Percentiles rank a stretch among this genome's conserved stretches.
phyloP scores from a whole-genome alignment of 2,329 filamentous ascomycete genomes.

The Xylaria sp. region DNA sequence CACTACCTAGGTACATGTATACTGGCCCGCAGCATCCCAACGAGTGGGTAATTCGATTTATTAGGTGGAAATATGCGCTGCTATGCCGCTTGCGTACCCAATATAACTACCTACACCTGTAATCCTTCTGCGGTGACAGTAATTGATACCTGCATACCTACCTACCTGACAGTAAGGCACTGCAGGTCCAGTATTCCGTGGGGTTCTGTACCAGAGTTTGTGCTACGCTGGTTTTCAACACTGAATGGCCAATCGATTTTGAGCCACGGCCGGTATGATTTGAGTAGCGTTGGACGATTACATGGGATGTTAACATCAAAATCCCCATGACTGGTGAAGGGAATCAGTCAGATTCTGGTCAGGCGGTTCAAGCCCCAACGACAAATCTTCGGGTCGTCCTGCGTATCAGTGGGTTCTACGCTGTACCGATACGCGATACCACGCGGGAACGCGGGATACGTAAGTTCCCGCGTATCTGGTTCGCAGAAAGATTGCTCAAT shows the following conservation, averaged over 20 bases:
- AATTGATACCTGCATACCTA: background rate
- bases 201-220: constrained; percentile 19
- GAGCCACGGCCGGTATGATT: constrained; percentile 2
- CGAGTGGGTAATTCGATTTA: background rate
- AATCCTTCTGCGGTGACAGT: no score
- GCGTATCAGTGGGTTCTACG: background rate
- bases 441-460: constrained; percentile 2
- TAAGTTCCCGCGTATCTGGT: constrained; percentile 7
- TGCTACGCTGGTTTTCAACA: background rate
- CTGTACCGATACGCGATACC: background rate
- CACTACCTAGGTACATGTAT: background rate
- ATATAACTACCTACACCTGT: background rate
- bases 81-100: background rate
- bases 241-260: constrained; percentile 24
- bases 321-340: background rate
- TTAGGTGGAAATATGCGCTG: background rate
- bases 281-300: constrained; percentile 17
- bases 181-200: constrained; percentile 29
- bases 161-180: background rate
- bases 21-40: background rate
- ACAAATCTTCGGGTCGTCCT: background rate
- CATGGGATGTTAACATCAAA: background rate
- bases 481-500: constrained; percentile 5
- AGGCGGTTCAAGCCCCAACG: background rate
- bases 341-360: background rate